A percentile compares a stretch with the other conserved stretches of the same genome.
phyloP scores from a whole-genome alignment of 208 protist species.

The Phytomonas sp. region DNA sequence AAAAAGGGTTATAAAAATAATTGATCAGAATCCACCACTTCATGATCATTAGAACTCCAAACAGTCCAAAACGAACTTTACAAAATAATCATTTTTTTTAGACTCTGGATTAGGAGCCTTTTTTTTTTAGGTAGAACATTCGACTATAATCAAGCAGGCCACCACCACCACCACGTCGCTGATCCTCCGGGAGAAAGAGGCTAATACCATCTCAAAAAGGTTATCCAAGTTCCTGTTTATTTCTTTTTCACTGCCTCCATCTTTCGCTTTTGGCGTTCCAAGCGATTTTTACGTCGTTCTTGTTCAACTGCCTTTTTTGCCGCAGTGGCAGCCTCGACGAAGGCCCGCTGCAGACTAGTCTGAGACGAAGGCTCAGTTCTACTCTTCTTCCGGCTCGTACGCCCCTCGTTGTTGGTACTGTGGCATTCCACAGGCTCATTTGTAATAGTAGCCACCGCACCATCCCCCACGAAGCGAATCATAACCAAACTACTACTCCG shows the following conservation, averaged over 20 bases:
- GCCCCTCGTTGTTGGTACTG: neutral
- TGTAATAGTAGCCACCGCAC: slow-evolving; percentile 9
- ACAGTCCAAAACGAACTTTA: too few species aligned
- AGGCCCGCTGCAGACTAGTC: slow-evolving; percentile 11
- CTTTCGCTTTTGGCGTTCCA: slow-evolving; percentile 36
- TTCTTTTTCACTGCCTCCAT: neutral
- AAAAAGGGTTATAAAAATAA: too few species aligned
- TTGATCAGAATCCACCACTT: too few species aligned
- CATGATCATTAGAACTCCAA: too few species aligned
- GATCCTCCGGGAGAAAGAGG: too few species aligned
- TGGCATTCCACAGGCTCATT: too few species aligned
- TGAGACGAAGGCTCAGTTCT: neutral
- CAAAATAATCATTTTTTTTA: too few species aligned
- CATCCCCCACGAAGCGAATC: slow-evolving; percentile 40
- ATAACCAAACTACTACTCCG: slow-evolving; percentile 72
- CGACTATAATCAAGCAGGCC: too few species aligned
- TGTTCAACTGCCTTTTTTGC: slow-evolving; percentile 44
- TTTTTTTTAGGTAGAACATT: too few species aligned
- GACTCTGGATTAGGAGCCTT: too few species aligned
- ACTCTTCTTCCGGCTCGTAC: neutral
- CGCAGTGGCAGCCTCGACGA: slow-evolving; percentile 25
- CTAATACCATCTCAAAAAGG: neutral
- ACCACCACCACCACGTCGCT: too few species aligned
- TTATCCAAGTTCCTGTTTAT: neutral
- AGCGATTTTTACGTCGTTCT: slow-evolving; percentile 46